Evolutionary conservation across 345 rosid genomes (phyloP).

Genomic region (Syzygium oleosum): DNA sequence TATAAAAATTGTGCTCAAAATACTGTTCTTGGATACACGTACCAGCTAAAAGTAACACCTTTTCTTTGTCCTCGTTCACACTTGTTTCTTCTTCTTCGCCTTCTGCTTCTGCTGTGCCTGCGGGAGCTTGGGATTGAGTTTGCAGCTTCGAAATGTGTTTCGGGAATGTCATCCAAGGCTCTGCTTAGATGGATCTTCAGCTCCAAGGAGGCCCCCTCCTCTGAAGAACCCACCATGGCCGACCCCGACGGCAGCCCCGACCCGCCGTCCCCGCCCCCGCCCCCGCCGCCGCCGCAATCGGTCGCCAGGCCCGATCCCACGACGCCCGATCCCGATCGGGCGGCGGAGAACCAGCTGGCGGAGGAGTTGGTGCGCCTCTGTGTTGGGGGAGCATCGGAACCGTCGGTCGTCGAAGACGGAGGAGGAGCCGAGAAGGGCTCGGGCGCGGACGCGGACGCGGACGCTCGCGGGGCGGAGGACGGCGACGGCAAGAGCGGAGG

Average conservation of each 20-base stretch:
- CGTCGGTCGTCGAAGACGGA: not conserved
- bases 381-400: conserved; percentile 4
- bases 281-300: not conserved
- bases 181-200: conserved; percentile 1
- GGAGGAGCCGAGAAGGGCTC: not conserved
- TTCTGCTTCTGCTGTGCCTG: not conserved
- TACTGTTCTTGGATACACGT: not conserved
- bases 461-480: not conserved
- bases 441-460: not conserved
- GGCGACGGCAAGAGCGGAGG: not conserved
- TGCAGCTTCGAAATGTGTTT: not conserved
- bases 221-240: not conserved
- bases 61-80: not conserved
- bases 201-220: not conserved
- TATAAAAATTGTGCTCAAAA: not conserved
- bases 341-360: conserved; percentile 3
- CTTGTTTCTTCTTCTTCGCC: not conserved
- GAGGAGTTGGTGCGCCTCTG: conserved; percentile 26
- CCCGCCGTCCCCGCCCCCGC: not conserved
- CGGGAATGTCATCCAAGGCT: not conserved
- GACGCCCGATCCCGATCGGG: conserved; percentile 24
- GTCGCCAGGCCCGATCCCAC: conserved; percentile 20
- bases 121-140: not conserved
- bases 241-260: not conserved
- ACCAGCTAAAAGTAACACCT: not conserved